Base-by-base conservation (phyloP, 164 flowering plant species). In the Macadamia integrifolia region DNA sequence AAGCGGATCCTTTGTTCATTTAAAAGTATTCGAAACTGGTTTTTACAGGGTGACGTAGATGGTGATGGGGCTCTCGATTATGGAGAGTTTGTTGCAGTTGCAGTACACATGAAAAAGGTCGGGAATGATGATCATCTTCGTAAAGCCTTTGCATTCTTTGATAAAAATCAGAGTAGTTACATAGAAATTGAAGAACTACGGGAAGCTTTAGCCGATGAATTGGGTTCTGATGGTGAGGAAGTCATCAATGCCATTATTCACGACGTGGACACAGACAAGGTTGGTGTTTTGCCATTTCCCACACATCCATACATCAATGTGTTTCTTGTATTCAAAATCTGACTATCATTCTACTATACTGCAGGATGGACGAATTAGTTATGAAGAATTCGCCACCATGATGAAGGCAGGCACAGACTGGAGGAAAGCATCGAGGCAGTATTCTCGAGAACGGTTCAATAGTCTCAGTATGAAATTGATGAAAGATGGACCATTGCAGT, bases 381-480 rank as follows among this genome's bases (percentile, higher is more conserved):
- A 87, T 28, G 92, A 85, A 5, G 96, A 90, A 74, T 90, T 90
- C 80, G 82, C 88, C 0, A 72, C 81, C 17, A 90, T 90, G 96
- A 90, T 88, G 96, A 90, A 88, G 79, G 89, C 92, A 0, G 96
- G 96, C 29, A 90, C 96, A 44, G 93, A 90, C 79, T 90, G 96
- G 96, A 83, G 96, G 69, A 90, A 90, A 78, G 96, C 91, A n/a
- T 90, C 96, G 10, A 82, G 92, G 68, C 96, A 88, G 73, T 89
- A 89, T 70, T 89, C 95, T 23, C 72, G 96, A 60, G 92, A 88
- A 68, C 81, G 96, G 66, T 90, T 88, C 77, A 85, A 82, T 58
- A 88, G 44, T 73, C 90, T 90, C 48, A 90, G 96, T 72, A 74
- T 84, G 73, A 84, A 82, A 31, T 62, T 89, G 74, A 80, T 87